Conservation (phyloP, 306 rosid species). For the Acacia acuminata region DNA sequence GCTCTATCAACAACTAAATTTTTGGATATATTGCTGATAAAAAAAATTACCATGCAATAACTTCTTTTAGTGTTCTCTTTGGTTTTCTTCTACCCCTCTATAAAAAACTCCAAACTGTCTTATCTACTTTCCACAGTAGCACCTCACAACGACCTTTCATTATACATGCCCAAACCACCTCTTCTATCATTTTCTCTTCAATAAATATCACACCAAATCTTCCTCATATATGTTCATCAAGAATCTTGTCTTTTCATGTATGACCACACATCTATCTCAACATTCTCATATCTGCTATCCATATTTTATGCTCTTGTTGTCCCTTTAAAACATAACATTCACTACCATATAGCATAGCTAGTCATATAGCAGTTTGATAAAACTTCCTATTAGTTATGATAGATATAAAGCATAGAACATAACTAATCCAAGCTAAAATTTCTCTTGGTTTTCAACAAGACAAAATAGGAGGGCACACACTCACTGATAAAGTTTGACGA, state of each 20-base stretch:
- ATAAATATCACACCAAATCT: neutral
- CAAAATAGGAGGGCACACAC: constrained; percentile 2
- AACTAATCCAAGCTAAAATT: neutral
- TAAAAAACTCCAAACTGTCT: neutral
- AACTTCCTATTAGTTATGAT: neutral
- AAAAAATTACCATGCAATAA: neutral
- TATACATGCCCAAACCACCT: neutral
- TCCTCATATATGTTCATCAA: neutral
- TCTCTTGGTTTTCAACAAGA: neutral
- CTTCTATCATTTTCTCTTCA: neutral
- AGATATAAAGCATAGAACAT: neutral
- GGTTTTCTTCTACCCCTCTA: neutral
- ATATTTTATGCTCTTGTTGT: neutral
- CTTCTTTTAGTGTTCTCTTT: neutral
- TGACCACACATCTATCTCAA: neutral
- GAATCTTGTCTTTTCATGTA: neutral
- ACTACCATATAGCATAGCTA: neutral
- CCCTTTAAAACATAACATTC: neutral
- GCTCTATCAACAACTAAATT: neutral
- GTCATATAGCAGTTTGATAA: neutral
- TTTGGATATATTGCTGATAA: neutral
- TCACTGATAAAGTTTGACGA: constrained; percentile 51
- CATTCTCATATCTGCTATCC: neutral
- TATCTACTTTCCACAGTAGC: no score
- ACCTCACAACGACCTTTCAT: neutral